Conservation (phyloP, 345 rosid species). For the Acer negundo region DNA sequence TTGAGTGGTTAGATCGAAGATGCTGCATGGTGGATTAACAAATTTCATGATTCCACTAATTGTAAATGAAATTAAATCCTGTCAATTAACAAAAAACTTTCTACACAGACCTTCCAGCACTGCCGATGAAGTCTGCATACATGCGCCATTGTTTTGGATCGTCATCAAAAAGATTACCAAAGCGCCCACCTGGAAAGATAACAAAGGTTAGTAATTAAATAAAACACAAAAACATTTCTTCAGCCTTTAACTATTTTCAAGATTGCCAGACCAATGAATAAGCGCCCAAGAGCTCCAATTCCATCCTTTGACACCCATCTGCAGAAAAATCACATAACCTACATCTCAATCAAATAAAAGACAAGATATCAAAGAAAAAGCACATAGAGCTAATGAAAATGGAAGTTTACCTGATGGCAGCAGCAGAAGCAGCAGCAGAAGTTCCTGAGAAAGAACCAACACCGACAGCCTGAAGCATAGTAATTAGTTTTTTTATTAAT, state of each 20-base stretch:
- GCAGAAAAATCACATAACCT: slow-evolving; percentile 34
- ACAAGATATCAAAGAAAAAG: slow-evolving; percentile 7
- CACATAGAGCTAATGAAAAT: neutral
- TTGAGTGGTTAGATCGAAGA: slow-evolving; percentile 90
- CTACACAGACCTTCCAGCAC: slow-evolving; percentile 79
- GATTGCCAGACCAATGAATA: slow-evolving; percentile 74
- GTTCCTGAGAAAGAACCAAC: slow-evolving; percentile 88
- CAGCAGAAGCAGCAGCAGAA: slow-evolving; percentile 89
- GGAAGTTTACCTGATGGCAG: slow-evolving; percentile 74
- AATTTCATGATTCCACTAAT: slow-evolving; percentile 13
- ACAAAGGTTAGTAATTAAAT: slow-evolving; percentile 23
- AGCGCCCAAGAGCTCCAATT: slow-evolving; percentile 93
- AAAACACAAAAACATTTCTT: slow-evolving; percentile 8
- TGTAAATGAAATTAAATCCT: slow-evolving; percentile 14
- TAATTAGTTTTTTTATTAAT: neutral
- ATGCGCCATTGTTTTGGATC: slow-evolving; percentile 99
- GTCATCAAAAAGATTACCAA: slow-evolving; percentile 89
- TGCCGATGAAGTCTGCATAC: slow-evolving; percentile 99
- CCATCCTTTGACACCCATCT: slow-evolving; percentile 99
- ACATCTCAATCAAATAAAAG: slow-evolving; percentile 23
- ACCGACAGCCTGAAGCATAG: slow-evolving; percentile 78
- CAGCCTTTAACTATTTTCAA: slow-evolving; percentile 15
- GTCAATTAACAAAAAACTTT: slow-evolving; percentile 14
- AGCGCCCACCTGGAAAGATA: slow-evolving; percentile 76
- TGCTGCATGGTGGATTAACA: slow-evolving; percentile 48